Evolutionary conservation across 768 basidiomycete genomes (phyloP).

Genomic region (Termitomyces sp.): DNA sequence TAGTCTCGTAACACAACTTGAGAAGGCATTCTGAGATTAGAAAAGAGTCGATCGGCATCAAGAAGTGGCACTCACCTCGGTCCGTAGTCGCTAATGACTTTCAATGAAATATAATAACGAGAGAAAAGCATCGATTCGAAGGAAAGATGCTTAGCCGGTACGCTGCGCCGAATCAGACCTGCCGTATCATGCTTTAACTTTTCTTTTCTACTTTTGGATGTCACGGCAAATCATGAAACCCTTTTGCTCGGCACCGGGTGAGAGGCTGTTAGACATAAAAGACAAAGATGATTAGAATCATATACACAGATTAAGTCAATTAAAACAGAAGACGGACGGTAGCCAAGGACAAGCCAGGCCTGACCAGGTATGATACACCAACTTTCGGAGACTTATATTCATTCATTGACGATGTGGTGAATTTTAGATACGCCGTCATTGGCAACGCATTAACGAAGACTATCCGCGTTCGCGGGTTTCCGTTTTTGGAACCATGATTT

Average conservation of each 20-base stretch:
- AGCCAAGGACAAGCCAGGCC: background rate
- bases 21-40: too few species aligned
- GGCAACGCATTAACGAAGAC: background rate
- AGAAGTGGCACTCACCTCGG: background rate
- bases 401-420: background rate
- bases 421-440: background rate
- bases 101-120: background rate
- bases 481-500: background rate
- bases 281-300: background rate
- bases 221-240: background rate
- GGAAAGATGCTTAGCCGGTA: background rate
- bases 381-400: background rate
- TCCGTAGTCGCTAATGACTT: background rate
- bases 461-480: background rate
- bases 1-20: background rate
- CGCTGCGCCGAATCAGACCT: background rate
- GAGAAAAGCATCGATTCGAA: background rate
- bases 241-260: background rate
- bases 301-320: background rate
- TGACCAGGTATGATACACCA: background rate
- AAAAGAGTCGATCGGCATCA: background rate
- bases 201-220: background rate
- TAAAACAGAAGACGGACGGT: background rate
- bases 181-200: background rate
- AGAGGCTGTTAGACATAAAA: background rate